A percentile compares a stretch with the other conserved stretches of the same genome.
phyloP scores from a whole-genome alignment of 179 eudicot genomes.

The Pouteria campechiana region DNA sequence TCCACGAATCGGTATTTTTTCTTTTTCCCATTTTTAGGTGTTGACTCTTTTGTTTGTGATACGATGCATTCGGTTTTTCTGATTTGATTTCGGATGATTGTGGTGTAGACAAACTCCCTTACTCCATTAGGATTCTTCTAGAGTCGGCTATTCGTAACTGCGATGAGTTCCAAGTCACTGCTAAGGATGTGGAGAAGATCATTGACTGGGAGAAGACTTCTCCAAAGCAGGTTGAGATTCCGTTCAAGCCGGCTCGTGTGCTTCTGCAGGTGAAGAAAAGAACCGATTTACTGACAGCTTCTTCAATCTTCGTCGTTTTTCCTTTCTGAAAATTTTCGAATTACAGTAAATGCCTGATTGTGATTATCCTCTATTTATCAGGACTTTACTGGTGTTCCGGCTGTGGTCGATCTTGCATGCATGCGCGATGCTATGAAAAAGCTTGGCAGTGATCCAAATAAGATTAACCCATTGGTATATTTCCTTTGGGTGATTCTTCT shows the following conservation, averaged over 20 bases:
- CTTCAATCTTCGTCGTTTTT: neutral
- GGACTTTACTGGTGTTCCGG: conserved; percentile 70
- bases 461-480: conserved; percentile 55
- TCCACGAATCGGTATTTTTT: conserved; percentile 74
- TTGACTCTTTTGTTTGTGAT: no score
- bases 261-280: conserved; percentile 36
- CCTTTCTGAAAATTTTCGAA: neutral
- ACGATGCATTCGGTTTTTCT: neutral
- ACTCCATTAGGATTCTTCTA: conserved; percentile 57
- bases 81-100: neutral
- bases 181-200: conserved; percentile 68
- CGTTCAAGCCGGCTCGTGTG: conserved; percentile 75
- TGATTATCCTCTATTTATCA: conserved; percentile 5
- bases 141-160: conserved; percentile 67
- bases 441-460: conserved; percentile 52
- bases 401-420: conserved; percentile 58
- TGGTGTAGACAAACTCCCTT: conserved; percentile 49
- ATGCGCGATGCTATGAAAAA: conserved; percentile 73
- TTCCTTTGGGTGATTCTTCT: neutral
- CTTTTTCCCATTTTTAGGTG: neutral
- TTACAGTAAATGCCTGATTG: neutral
- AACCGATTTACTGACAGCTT: neutral
- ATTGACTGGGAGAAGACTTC: conserved; percentile 56
- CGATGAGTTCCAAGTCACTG: conserved; percentile 54
- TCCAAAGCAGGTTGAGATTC: conserved; percentile 62